Evolutionary conservation across 1,284 basidiomycete genomes (phyloP).

Genomic region (Austroboletus rostrupii): DNA sequence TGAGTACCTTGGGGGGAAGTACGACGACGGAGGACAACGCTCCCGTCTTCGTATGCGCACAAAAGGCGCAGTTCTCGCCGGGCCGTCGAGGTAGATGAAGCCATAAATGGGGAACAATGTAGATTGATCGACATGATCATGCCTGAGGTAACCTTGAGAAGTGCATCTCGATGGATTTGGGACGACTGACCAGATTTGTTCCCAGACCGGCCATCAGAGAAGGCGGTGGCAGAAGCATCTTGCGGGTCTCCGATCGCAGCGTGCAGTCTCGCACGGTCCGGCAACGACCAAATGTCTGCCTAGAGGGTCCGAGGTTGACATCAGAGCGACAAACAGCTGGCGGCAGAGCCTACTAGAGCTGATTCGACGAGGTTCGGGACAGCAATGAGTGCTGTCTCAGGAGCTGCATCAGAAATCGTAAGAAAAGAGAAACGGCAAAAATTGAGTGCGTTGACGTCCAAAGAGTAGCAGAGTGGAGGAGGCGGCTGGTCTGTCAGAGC

Average conservation of each 20-base stretch:
- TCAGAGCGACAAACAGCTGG: background rate
- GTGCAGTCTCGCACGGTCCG: constrained; percentile 61
- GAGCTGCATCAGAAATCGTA: constrained; percentile 15
- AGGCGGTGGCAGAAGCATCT: constrained; percentile 24
- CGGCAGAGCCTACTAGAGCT: constrained; percentile 53
- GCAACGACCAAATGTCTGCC: constrained; percentile 80
- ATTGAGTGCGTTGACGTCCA: constrained; percentile 87
- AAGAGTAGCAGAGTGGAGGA: constrained; percentile 56
- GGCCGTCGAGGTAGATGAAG: constrained; percentile 31
- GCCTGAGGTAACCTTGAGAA: constrained; percentile 39
- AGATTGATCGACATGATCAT: constrained; percentile 86
- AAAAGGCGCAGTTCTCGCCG: constrained; percentile 51
- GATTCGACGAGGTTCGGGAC: constrained; percentile 87
- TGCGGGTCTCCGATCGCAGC: constrained; percentile 69
- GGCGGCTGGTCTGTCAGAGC: constrained; percentile 43
- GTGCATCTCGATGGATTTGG: background rate
- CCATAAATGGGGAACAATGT: constrained; percentile 33
- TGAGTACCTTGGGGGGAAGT: constrained; percentile 31
- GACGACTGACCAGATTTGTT: constrained; percentile 33
- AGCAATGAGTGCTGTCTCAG: constrained; percentile 54
- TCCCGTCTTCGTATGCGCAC: constrained; percentile 79
- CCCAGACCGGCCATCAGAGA: constrained; percentile 41
- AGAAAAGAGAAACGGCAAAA: constrained; percentile 79
- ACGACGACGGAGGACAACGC: constrained; percentile 62
- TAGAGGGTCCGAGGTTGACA: constrained; percentile 25